These are phyloP conservation scores for Lactarius sp. DNA, from an alignment of 768 basidiomycete genomes.

Conservation along the genomic window DNA sequence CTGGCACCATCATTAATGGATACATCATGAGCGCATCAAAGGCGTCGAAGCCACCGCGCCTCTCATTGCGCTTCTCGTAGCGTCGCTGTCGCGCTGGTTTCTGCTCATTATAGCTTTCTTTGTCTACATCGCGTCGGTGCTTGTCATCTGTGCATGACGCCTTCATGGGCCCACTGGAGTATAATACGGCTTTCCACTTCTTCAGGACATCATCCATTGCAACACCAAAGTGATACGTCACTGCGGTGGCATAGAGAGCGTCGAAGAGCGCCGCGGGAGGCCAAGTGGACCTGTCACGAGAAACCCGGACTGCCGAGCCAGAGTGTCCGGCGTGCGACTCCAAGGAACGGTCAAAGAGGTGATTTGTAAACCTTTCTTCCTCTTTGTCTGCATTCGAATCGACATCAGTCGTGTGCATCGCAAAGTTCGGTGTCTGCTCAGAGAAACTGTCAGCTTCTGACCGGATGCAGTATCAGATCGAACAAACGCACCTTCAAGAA, in stretches of 20 bases:
- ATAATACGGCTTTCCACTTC: no score
- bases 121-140: neutral
- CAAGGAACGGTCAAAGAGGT: neutral
- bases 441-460: neutral
- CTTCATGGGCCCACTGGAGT: no score
- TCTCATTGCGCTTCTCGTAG: neutral
- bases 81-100: neutral
- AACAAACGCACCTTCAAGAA: neutral
- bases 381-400: neutral
- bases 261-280: neutral
- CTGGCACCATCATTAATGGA: neutral
- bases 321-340: no score
- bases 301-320: neutral
- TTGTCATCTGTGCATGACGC: no score
- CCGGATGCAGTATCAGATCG: neutral
- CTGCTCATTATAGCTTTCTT: neutral
- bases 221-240: neutral
- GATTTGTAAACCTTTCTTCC: neutral
- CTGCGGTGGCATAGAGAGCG: neutral
- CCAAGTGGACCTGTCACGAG: neutral
- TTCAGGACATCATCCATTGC: no score
- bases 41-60: no score
- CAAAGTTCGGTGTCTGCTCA: conserved; percentile 5
- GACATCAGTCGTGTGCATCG: neutral
- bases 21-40: neutral